phyloP scores from a whole-genome alignment of 306 rosid species.

The Vicia sativa region DNA sequence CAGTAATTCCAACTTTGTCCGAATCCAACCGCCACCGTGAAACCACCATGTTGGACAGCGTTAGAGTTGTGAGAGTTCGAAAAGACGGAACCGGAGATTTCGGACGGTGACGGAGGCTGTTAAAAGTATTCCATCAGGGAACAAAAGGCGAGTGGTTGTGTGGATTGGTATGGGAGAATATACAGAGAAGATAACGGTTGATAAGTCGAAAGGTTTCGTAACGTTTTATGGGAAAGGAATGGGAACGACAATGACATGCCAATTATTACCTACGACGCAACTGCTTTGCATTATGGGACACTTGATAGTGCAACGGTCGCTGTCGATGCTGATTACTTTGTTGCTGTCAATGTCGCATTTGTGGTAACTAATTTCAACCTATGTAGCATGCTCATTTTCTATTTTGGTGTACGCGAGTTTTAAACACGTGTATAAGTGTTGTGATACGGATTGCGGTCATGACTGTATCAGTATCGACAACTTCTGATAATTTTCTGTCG shows the following conservation, averaged over 20 bases:
- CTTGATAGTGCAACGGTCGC: slow-evolving; percentile 64
- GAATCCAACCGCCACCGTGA: background rate
- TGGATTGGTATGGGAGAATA: slow-evolving; percentile 52
- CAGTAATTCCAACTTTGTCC: background rate
- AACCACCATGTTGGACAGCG: background rate
- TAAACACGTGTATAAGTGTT: too few relatives aligned
- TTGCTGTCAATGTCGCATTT: slow-evolving; percentile 61
- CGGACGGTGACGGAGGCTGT: slow-evolving; percentile 51
- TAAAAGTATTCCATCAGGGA: slow-evolving; percentile 51
- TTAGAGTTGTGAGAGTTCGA: slow-evolving; percentile 44
- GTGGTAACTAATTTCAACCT: slow-evolving; percentile 40
- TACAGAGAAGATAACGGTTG: slow-evolving; percentile 53
- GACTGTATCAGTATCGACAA: too few relatives aligned
- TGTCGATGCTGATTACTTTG: slow-evolving; percentile 60
- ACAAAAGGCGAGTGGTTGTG: slow-evolving; percentile 51
- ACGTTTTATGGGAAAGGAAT: slow-evolving; percentile 42
- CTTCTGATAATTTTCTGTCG: too few relatives aligned
- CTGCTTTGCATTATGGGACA: slow-evolving; percentile 57
- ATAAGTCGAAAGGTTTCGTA: slow-evolving; percentile 39
- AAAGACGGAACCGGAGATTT: slow-evolving; percentile 55
- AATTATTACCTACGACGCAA: slow-evolving; percentile 46
- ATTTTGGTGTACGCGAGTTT: background rate
- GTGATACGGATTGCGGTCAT: too few relatives aligned
- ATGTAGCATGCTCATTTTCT: background rate
- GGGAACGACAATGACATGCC: slow-evolving; percentile 32